phyloP scores from a whole-genome alignment of 1,284 basidiomycete species.

The Abortiporus biennis region DNA sequence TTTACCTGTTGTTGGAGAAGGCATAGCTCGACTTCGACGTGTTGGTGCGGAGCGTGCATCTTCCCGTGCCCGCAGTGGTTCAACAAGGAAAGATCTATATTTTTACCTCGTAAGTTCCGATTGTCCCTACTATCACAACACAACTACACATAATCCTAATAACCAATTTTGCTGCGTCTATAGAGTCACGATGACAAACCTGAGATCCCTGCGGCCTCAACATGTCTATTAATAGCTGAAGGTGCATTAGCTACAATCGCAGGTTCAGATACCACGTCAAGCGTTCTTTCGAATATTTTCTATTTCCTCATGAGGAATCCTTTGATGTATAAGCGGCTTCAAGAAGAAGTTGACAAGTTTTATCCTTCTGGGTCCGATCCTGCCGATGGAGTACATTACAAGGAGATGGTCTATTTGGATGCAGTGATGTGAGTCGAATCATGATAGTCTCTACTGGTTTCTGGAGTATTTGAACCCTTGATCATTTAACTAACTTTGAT shows the following conservation, averaged over 20 bases:
- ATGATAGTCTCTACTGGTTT: too few species aligned
- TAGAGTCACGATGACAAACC: slow-evolving; percentile 42
- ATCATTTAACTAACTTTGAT: too few species aligned
- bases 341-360: slow-evolving; percentile 40
- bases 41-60: not conserved
- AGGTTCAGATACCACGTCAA: slow-evolving; percentile 52
- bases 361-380: slow-evolving; percentile 16
- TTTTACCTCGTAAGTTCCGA: slow-evolving; percentile 31
- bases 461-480: too few species aligned
- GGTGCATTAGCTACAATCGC: slow-evolving; percentile 46
- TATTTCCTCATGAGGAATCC: slow-evolving; percentile 42
- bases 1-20: not conserved
- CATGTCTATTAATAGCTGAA: slow-evolving; percentile 35
- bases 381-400: slow-evolving; percentile 9
- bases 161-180: slow-evolving; percentile 8
- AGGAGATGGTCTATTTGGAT: slow-evolving; percentile 19
- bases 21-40: not conserved
- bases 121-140: too few species aligned
- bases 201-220: slow-evolving; percentile 30
- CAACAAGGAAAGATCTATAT: slow-evolving; percentile 31
- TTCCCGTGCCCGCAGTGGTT: not conserved
- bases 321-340: slow-evolving; percentile 35
- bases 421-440: slow-evolving; percentile 16
- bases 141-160: too few species aligned
- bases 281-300: slow-evolving; percentile 37